These are phyloP conservation scores for Puccinia horiana DNA, from an alignment of 1,284 basidiomycete genomes.

Conservation along the genomic window DNA sequence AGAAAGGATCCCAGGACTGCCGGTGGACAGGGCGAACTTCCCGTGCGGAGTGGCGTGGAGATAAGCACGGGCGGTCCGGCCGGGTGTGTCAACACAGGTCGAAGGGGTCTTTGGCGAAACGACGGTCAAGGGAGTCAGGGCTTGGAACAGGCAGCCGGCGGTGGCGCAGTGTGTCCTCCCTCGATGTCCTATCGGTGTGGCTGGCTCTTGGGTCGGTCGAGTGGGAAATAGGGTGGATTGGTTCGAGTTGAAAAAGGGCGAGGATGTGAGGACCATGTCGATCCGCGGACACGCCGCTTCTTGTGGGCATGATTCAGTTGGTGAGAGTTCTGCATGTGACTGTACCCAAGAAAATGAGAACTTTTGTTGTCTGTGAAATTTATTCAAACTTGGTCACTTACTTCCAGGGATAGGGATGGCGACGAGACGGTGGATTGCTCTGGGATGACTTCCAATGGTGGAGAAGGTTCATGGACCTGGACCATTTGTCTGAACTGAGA, in stretches of 20 bases:
- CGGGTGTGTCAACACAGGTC: background rate
- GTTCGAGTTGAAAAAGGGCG: background rate
- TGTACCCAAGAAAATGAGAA: background rate
- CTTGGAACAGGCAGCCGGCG: background rate
- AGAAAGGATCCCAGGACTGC: slow-evolving; percentile 7
- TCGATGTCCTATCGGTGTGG: background rate
- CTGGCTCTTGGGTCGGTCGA: background rate
- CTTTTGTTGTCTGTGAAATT: background rate
- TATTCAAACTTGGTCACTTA: background rate
- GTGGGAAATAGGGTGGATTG: background rate
- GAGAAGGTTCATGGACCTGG: background rate
- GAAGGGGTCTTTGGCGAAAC: background rate
- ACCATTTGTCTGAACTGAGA: background rate
- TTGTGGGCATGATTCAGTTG: background rate
- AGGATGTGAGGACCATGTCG: background rate
- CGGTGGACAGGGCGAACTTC: slow-evolving; percentile 5
- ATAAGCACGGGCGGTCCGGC: background rate
- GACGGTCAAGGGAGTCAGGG: background rate
- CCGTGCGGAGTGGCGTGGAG: background rate
- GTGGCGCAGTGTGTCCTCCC: background rate
- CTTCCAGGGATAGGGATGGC: background rate
- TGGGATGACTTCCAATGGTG: background rate
- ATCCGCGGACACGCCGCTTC: background rate
- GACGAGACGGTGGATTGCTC: background rate
- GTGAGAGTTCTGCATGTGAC: background rate